Conservation (phyloP, 257 asterid genomes). For the Salvia hispanica region DNA sequence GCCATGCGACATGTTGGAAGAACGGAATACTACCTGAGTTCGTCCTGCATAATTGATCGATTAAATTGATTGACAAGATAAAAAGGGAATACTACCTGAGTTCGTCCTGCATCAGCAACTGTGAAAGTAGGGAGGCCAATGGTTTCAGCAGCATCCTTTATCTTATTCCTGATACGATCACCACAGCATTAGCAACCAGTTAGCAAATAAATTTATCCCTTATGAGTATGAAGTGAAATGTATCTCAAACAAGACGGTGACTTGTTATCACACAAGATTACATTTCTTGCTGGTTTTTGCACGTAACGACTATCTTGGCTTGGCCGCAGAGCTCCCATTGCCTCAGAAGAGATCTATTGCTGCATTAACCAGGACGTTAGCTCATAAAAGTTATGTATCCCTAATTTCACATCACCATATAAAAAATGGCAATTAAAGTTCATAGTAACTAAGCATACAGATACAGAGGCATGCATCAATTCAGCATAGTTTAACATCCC, state of each 20-base stretch:
- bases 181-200: not conserved
- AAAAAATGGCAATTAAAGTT: not conserved
- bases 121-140: slow-evolving; percentile 90
- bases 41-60: slow-evolving; percentile 77
- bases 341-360: slow-evolving; percentile 76
- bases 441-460: not conserved
- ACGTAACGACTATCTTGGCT: slow-evolving; percentile 90
- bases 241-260: slow-evolving; percentile 2
- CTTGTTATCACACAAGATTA: slow-evolving; percentile 46
- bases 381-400: not conserved
- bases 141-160: slow-evolving; percentile 83
- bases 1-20: not conserved
- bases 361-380: slow-evolving; percentile 39
- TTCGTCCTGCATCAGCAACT: slow-evolving; percentile 98
- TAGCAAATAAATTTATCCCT: not conserved
- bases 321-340: slow-evolving; percentile 92
- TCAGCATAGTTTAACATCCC: not conserved
- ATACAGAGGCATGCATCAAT: too few species aligned
- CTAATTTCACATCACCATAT: not conserved
- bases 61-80: not conserved
- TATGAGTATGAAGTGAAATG: not conserved
- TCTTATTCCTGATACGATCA: slow-evolving; percentile 65
- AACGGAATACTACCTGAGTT: slow-evolving; percentile 66
- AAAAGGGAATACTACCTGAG: slow-evolving; percentile 62
- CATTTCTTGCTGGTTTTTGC: slow-evolving; percentile 99